Conservation (phyloP, 805 yeast genomes). For the Lachancea waltii region DNA sequence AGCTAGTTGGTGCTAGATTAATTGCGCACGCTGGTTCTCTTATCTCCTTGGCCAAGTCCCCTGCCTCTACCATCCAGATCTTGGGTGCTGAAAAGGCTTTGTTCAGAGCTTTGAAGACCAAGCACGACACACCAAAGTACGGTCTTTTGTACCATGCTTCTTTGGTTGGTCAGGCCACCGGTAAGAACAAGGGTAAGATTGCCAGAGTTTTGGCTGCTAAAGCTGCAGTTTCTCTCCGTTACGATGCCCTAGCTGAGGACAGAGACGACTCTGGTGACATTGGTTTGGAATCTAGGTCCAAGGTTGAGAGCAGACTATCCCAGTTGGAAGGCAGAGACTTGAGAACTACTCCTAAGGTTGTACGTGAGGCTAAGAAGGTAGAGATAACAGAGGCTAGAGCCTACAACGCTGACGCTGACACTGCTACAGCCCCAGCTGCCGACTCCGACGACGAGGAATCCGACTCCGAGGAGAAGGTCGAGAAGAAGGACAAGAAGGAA, state of each 20-base stretch:
- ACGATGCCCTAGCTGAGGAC: constrained; percentile 95
- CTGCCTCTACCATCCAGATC: constrained; percentile 97
- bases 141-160: constrained; percentile 97
- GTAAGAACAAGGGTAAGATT: constrained; percentile 97
- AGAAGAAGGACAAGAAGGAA: constrained; percentile 32
- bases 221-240: constrained; percentile 94
- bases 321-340: constrained; percentile 95
- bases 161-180: constrained; percentile 94
- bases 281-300: constrained; percentile 85
- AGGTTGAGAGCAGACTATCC: constrained; percentile 91
- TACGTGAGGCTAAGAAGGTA: constrained; percentile 78
- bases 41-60: constrained; percentile 92
- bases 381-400: constrained; percentile 79
- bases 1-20: constrained; percentile 95
- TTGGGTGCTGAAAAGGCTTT: constrained; percentile 99
- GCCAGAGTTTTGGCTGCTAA: constrained; percentile 98
- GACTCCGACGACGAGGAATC: constrained; percentile 37
- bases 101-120: constrained; percentile 96
- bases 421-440: constrained; percentile 38
- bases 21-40: constrained; percentile 96
- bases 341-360: constrained; percentile 80
- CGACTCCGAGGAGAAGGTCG: constrained; percentile 34
- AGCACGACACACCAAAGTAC: constrained; percentile 97
- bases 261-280: constrained; percentile 92
- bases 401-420: constrained; percentile 94